A percentile compares a stretch with the other conserved stretches of the same genome.
These are phyloP conservation scores for Paramarasmius palmivorus DNA, from an alignment of 1,284 basidiomycete species.

Conservation along the genomic window DNA sequence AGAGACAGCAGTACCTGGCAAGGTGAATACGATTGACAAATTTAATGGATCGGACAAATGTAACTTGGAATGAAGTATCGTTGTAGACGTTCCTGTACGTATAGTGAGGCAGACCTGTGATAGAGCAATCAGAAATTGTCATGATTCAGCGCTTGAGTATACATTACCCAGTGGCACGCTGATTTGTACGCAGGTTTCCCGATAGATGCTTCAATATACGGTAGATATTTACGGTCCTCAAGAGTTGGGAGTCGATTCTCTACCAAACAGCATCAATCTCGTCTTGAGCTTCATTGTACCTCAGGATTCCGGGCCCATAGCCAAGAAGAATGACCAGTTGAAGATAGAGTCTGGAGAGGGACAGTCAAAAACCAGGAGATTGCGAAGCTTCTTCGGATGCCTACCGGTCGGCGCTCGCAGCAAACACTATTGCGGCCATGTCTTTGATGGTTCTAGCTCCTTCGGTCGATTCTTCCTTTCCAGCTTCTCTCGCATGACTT, in stretches of 20 bases:
- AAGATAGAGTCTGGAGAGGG: slow-evolving; percentile 34
- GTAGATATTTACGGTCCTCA: slow-evolving; percentile 40
- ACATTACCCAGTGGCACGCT: slow-evolving; percentile 29
- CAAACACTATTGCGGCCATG: not conserved
- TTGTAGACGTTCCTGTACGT: slow-evolving; percentile 30
- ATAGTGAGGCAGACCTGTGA: slow-evolving; percentile 20
- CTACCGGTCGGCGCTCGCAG: not conserved
- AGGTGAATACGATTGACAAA: not conserved
- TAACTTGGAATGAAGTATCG: slow-evolving; percentile 32
- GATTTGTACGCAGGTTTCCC: slow-evolving; percentile 39
- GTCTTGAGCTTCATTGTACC: slow-evolving; percentile 40
- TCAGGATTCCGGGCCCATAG: slow-evolving; percentile 46
- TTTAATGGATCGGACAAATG: too few relatives aligned
- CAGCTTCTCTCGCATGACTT: too few relatives aligned
- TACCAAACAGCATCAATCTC: slow-evolving; percentile 47
- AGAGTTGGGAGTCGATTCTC: slow-evolving; percentile 43
- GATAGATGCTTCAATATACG: slow-evolving; percentile 47
- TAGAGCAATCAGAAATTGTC: not conserved
- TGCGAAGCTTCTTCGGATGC: too few relatives aligned
- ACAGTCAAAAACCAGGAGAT: not conserved
- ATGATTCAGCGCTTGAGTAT: slow-evolving; percentile 3
- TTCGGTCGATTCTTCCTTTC: too few relatives aligned
- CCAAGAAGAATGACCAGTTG: slow-evolving; percentile 40
- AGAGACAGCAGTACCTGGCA: slow-evolving; percentile 22
- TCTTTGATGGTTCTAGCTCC: too few relatives aligned